Evolutionary conservation across 1,284 basidiomycete species (phyloP), one percentile per base, ranked within the genome.

Genomic region (Cerioporus squamosus): DNA sequence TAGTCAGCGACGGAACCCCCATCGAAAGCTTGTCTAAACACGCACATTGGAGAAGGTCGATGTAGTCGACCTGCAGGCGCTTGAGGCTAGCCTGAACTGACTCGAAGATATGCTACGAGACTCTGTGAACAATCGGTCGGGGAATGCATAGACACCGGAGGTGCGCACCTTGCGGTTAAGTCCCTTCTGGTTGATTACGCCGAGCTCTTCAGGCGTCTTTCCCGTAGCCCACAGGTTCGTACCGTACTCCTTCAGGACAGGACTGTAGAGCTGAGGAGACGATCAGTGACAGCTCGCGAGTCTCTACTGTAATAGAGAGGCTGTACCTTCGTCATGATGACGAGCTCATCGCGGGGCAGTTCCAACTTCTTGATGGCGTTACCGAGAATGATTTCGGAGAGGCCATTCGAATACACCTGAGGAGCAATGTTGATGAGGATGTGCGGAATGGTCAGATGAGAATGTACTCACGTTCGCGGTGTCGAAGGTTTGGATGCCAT

Each of bases 361-460:
- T 81, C 71, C 62, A 79, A 75, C 64, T 81, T 67, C 65, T 82
- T 82, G 67, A 88, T 80, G 2, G 84, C 85, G 57, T 85, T 82
- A 15, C 85, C 84, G 43, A 87, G 76, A 58, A 85, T 77, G 36
- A 77, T 67, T 68, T 87, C 84, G 6, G 77, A 81, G 26, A 77
- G 69, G 12, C 84, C 84, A 50, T 79, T 75, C 42, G 77, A 74
- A 67, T 71, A 70, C 2, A 55, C 63, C 68, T 66, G 39, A n/a
- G 31, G 47, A 44, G 51, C 29, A 1, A 18, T 0, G 17, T 5
- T 66, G 29, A 2, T 70, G n/a, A 42, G 15, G 0, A 44, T 24
- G 2, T 18, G 5, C 22, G 26, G 15, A 44, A 23, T 44, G 5
- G 1, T 26, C 29, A 20, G 17, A 45, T 24, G 26, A 2, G 12